These are phyloP conservation scores for Chlorella vulgaris DNA, from an alignment of 139 green algal genomes.

Conservation along the genomic window DNA sequence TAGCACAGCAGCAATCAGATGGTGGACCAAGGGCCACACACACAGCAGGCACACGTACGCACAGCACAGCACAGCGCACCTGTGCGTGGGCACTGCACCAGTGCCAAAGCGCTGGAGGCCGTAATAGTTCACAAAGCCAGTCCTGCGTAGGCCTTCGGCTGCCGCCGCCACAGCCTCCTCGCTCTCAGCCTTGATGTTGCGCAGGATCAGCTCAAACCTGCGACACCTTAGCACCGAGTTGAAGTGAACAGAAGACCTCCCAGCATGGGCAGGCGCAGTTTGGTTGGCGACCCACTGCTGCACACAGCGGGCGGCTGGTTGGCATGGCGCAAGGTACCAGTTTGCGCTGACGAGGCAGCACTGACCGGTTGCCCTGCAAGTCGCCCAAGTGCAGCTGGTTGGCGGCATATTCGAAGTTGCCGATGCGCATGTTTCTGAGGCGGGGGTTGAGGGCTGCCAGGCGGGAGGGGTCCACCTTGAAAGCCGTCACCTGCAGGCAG, in stretches of 20 bases:
- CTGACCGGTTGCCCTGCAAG: slow-evolving; percentile 78
- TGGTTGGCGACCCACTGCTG: too few species aligned
- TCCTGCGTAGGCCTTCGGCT: slow-evolving; percentile 48
- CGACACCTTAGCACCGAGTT: too few species aligned
- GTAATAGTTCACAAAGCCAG: slow-evolving; percentile 96
- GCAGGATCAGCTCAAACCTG: slow-evolving; percentile 79
- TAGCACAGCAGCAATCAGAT: too few species aligned
- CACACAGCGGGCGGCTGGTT: too few species aligned
- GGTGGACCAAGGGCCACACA: too few species aligned
- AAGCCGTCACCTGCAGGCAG: slow-evolving; percentile 65
- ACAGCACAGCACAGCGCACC: not conserved
- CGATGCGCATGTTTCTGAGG: slow-evolving; percentile 66
- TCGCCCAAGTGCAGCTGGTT: slow-evolving; percentile 69
- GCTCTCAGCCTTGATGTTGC: slow-evolving; percentile 47
- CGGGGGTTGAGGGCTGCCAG: slow-evolving; percentile 37
- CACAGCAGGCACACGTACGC: too few species aligned
- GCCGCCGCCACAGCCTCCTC: slow-evolving; percentile 47
- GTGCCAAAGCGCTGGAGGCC: slow-evolving; percentile 95
- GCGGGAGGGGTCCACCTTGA: slow-evolving; percentile 54
- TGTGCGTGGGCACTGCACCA: slow-evolving; percentile 76
- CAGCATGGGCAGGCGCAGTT: too few species aligned
- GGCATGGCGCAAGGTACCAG: not conserved
- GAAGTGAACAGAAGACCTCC: too few species aligned
- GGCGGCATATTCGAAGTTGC: slow-evolving; percentile 65
- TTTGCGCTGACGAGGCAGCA: not conserved